These are phyloP conservation scores for Pythium scleroteichum DNA, from an alignment of 352 stramenopile genomes.

Conservation along the genomic window DNA sequence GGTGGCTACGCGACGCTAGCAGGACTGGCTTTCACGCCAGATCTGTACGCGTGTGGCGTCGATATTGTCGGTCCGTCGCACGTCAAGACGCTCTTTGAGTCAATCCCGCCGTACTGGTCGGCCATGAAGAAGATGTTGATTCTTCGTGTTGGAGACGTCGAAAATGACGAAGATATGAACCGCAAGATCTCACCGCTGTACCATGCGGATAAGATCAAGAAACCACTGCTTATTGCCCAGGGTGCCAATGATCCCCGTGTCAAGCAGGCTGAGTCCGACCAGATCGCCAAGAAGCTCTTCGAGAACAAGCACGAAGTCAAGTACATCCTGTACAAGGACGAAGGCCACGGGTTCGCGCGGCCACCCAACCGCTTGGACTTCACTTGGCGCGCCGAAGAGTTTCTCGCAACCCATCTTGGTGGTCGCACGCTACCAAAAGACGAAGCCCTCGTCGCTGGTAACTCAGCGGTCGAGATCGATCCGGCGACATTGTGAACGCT, in stretches of 20 bases:
- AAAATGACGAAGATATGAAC: slow-evolving; percentile 42
- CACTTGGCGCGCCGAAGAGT: slow-evolving; percentile 38
- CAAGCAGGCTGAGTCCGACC: slow-evolving; percentile 63
- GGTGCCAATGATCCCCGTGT: slow-evolving; percentile 82
- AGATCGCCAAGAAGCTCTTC: slow-evolving; percentile 72
- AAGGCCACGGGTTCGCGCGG: slow-evolving; percentile 75
- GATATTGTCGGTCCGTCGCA: slow-evolving; percentile 69
- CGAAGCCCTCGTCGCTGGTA: slow-evolving; percentile 25
- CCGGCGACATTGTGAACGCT: slow-evolving; percentile 24
- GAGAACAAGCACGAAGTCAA: slow-evolving; percentile 71
- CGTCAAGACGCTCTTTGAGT: slow-evolving; percentile 44
- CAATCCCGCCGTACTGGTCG: slow-evolving; percentile 45
- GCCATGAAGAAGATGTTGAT: slow-evolving; percentile 42
- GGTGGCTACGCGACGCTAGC: slow-evolving; percentile 73
- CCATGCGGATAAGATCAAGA: slow-evolving; percentile 75
- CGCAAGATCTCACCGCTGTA: slow-evolving; percentile 60
- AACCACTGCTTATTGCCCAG: slow-evolving; percentile 77
- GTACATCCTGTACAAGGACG: slow-evolving; percentile 81
- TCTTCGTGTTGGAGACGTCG: slow-evolving; percentile 42
- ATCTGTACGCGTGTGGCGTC: slow-evolving; percentile 77
- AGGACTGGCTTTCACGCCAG: slow-evolving; percentile 72
- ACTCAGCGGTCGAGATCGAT: slow-evolving; percentile 40
- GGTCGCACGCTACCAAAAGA: slow-evolving; percentile 30
- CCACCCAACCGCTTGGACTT: slow-evolving; percentile 77
- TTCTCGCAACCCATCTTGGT: slow-evolving; percentile 38